A percentile compares a stretch with the other conserved stretches of the same genome.
These are phyloP conservation scores for Fusarium equiseti DNA, from an alignment of 2,329 filamentous ascomycete genomes.

Conservation along the genomic window DNA sequence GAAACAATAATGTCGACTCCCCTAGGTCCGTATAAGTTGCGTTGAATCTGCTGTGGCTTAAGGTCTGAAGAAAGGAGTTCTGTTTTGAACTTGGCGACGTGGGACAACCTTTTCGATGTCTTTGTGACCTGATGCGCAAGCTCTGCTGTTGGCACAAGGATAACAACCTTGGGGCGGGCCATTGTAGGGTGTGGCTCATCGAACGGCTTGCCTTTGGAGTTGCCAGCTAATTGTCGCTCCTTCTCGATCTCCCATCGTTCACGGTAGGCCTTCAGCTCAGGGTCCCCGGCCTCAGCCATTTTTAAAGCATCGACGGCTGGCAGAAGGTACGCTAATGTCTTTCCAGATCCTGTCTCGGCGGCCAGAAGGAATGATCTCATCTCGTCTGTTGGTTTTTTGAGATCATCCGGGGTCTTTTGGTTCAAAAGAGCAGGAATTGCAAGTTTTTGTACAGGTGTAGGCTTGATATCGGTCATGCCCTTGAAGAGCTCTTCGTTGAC, in stretches of 20 bases:
- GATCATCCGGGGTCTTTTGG: constrained; percentile 53
- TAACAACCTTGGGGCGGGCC: constrained; percentile 83
- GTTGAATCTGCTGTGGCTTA: constrained; percentile 82
- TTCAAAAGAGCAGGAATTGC: constrained; percentile 86
- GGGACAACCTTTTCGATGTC: constrained; percentile 84
- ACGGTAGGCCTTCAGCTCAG: constrained; percentile 68
- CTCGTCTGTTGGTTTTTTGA: constrained; percentile 57
- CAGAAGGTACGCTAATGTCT: constrained; percentile 92
- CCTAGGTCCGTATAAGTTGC: constrained; percentile 80
- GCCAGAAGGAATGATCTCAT: constrained; percentile 77
- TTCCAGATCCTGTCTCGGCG: constrained; percentile 96
- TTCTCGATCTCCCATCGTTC: constrained; percentile 67
- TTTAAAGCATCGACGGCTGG: constrained; percentile 90
- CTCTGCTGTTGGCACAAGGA: constrained; percentile 93
- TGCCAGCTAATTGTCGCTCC: constrained; percentile 65
- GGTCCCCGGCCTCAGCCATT: constrained; percentile 73
- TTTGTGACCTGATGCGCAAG: constrained; percentile 87
- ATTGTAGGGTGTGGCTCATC: constrained; percentile 78
- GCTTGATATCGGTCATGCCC: constrained; percentile 78
- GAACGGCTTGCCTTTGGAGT: constrained; percentile 71
- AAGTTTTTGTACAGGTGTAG: constrained; percentile 89
- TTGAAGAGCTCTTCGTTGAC: constrained; percentile 79
- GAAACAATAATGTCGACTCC: constrained; percentile 89
- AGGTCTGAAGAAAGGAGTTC: constrained; percentile 84
- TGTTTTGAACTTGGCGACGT: constrained; percentile 87